These are phyloP conservation scores for Monilinia aucupariae DNA, from an alignment of 2,329 filamentous ascomycete species.

Conservation along the genomic window DNA sequence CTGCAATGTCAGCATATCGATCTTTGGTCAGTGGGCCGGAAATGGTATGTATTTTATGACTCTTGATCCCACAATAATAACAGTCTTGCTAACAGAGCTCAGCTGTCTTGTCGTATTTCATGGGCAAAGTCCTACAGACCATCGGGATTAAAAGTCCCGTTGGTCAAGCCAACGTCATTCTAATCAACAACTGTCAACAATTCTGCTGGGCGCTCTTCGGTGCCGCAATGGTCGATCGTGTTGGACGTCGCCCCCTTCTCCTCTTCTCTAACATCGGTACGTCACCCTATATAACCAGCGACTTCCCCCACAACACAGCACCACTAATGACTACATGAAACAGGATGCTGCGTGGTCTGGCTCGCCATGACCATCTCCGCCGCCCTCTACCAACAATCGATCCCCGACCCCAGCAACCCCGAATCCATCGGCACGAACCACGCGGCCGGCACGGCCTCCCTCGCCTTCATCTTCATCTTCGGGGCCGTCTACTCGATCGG, in stretches of 20 bases:
- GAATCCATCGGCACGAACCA: conserved; percentile 26
- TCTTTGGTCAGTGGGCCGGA: conserved; percentile 49
- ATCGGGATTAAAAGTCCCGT: conserved; percentile 46
- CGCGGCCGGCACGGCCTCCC: conserved; percentile 38
- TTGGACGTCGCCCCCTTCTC: conserved; percentile 54
- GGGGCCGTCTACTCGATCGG: conserved; percentile 47
- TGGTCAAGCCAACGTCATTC: conserved; percentile 47
- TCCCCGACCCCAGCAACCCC: conserved; percentile 18
- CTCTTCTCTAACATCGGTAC: conserved; percentile 44
- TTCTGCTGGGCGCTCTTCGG: conserved; percentile 50
- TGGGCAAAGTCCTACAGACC: conserved; percentile 46
- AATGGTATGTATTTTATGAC: conserved; percentile 26
- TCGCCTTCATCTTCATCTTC: conserved; percentile 52
- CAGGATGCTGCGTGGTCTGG: conserved; percentile 43
- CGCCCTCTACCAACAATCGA: conserved; percentile 28
- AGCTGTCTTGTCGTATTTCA: conserved; percentile 48
- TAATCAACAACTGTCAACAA: conserved; percentile 51
- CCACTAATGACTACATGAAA: too few species aligned
- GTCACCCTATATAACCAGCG: neutral
- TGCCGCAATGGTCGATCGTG: conserved; percentile 49
- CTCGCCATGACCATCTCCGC: conserved; percentile 44
- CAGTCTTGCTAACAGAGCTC: conserved; percentile 16
- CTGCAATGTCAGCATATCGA: conserved; percentile 46
- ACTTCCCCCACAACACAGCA: neutral
- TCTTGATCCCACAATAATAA: neutral